Percentiles rank a stretch among this genome's conserved stretches.
Evolutionary conservation across 176 grass and related monocot species (phyloP).

Genomic region (Metroxylon sagu): DNA sequence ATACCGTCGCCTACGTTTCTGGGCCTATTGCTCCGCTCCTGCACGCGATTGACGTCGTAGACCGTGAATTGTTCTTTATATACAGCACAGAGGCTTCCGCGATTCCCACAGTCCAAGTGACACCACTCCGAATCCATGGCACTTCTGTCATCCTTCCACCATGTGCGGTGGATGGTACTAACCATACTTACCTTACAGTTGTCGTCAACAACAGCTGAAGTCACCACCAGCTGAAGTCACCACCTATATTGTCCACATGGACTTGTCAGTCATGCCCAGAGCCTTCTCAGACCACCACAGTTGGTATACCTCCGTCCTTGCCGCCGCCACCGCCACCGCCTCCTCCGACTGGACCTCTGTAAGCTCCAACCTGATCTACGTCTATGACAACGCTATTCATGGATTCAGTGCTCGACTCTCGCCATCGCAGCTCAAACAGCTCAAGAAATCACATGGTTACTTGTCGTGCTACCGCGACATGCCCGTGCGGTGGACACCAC

Average conservation of each 20-base stretch:
- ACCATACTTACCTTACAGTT: too few species aligned
- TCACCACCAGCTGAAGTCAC: too few species aligned
- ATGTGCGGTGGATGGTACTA: too few species aligned
- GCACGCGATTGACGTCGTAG: too few species aligned
- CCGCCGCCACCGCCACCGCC: neutral
- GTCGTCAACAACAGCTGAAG: too few species aligned
- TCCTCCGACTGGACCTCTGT: constrained; percentile 25
- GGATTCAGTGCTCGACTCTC: constrained; percentile 20
- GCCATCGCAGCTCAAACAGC: neutral
- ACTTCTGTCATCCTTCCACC: too few species aligned
- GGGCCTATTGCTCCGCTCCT: too few species aligned
- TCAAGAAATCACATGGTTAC: constrained; percentile 22
- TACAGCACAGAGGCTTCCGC: too few species aligned
- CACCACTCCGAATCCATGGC: too few species aligned
- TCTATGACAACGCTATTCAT: constrained; percentile 35
- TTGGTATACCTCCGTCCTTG: constrained; percentile 30
- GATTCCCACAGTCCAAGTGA: too few species aligned
- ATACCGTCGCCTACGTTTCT: too few species aligned
- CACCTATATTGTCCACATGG: constrained; percentile 51
- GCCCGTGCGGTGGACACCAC: constrained; percentile 27
- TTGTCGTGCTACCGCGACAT: constrained; percentile 25
- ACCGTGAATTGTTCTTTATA: too few species aligned
- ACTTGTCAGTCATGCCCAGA: constrained; percentile 36
- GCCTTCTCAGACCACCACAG: constrained; percentile 7
- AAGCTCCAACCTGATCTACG: constrained; percentile 23